phyloP scores from a whole-genome alignment of 164 flowering plant genomes.

The Annona squamosa region DNA sequence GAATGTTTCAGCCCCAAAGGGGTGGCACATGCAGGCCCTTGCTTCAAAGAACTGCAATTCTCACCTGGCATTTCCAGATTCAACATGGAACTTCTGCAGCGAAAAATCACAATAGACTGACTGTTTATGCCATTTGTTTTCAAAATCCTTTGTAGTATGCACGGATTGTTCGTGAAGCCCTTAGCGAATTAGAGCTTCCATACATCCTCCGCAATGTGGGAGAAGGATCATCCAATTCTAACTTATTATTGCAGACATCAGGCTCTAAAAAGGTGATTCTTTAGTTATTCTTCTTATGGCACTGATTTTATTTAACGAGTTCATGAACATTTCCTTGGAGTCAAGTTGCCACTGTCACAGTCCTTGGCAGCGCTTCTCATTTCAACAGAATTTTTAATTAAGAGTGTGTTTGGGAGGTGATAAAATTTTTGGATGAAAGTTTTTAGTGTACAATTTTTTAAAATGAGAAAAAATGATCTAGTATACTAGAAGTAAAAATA shows the following conservation, averaged over 20 bases:
- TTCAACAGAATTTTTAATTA: background rate
- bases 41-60: background rate
- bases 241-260: conserved; percentile 33
- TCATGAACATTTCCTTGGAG: background rate
- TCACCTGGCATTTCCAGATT: background rate
- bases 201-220: conserved; percentile 65
- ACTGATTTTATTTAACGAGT: background rate
- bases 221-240: conserved; percentile 44
- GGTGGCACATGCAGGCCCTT: background rate
- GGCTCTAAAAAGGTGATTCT: conserved; percentile 49
- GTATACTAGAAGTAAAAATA: background rate
- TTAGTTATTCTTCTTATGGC: background rate
- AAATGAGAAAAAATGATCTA: no score
- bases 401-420: no score
- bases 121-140: background rate
- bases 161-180: conserved; percentile 67
- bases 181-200: conserved; percentile 76
- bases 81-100: background rate
- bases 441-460: no score
- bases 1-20: background rate
- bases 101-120: background rate
- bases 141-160: conserved; percentile 38
- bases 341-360: background rate
- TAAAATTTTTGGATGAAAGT: no score
- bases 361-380: background rate